Conservation (phyloP, 169 alveolate species). For the Eimeria tenella region DNA sequence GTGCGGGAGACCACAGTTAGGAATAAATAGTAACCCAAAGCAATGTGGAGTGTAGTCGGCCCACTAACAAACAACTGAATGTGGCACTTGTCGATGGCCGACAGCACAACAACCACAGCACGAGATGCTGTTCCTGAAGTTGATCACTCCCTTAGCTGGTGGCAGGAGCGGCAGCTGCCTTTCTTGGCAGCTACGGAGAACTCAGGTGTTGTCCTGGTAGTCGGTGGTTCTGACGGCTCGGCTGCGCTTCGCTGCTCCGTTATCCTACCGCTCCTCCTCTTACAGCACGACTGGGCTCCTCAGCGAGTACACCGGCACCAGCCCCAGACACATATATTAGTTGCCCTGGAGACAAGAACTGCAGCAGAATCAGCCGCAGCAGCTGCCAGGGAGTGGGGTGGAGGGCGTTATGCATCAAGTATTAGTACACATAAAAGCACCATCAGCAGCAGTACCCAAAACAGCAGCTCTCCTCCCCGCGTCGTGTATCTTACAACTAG, state of each 20-base stretch:
- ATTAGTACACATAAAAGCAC: constrained; percentile 3
- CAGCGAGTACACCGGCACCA: not conserved
- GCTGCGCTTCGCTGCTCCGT: constrained; percentile 64
- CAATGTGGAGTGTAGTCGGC: not conserved
- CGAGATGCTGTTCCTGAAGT: constrained; percentile 2
- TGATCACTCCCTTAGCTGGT: constrained; percentile 34
- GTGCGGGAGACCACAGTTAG: not conserved
- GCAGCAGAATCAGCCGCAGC: constrained; percentile 64
- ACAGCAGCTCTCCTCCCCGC: constrained; percentile 15
- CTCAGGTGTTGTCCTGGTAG: constrained; percentile 42
- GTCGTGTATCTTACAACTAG: constrained; percentile 31
- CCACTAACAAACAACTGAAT: not conserved
- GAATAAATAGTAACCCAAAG: not conserved
- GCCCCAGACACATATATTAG: constrained; percentile 41
- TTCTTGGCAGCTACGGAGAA: constrained; percentile 18
- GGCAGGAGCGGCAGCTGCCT: constrained; percentile 56
- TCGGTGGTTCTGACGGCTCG: constrained; percentile 55
- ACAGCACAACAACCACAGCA: not conserved
- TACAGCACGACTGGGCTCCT: constrained; percentile 65
- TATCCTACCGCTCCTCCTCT: constrained; percentile 35
- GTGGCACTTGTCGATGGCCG: not conserved
- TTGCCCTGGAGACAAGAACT: constrained; percentile 36
- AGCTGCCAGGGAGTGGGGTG: constrained; percentile 38
- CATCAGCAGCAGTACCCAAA: not conserved
- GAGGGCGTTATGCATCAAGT: constrained; percentile 18